Evolutionary conservation across 2,329 filamentous ascomycete genomes (phyloP).

Genomic region (Botrytis cinerea): DNA sequence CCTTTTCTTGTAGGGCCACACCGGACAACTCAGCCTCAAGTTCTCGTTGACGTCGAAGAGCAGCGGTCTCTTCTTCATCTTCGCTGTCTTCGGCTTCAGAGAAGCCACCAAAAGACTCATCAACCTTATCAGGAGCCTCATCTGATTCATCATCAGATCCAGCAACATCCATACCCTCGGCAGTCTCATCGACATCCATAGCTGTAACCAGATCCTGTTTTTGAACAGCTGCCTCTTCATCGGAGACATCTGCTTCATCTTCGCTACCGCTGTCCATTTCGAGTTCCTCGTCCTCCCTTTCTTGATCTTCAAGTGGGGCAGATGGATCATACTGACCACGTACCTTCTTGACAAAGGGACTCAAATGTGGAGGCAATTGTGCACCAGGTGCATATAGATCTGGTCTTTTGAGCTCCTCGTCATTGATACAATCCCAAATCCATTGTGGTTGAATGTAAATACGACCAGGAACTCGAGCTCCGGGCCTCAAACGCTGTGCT

Average conservation of each 20-base stretch:
- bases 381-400: constrained; percentile 90
- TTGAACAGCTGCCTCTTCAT: constrained; percentile 51
- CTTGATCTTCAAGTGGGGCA: constrained; percentile 79
- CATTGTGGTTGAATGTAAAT: constrained; percentile 96
- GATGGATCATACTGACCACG: constrained; percentile 92
- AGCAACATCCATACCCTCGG: constrained; percentile 42
- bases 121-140: constrained; percentile 42
- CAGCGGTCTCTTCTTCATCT: constrained; percentile 62
- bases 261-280: constrained; percentile 60
- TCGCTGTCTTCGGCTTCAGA: constrained; percentile 50
- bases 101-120: constrained; percentile 41
- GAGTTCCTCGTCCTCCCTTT: constrained; percentile 82
- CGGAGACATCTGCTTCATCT: constrained; percentile 43
- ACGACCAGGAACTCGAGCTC: constrained; percentile 82
- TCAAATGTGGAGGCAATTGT: constrained; percentile 88
- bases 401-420: constrained; percentile 81
- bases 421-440: constrained; percentile 97
- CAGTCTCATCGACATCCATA: constrained; percentile 40
- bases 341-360: constrained; percentile 87
- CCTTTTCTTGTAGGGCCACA: constrained; percentile 55
- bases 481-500: constrained; percentile 57
- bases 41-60: constrained; percentile 78
- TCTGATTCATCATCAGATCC: constrained; percentile 44
- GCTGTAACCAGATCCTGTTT: constrained; percentile 43
- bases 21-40: constrained; percentile 90